Base-by-base conservation (phyloP, 108 stramenopile species). In the Cyclotella atomus region DNA sequence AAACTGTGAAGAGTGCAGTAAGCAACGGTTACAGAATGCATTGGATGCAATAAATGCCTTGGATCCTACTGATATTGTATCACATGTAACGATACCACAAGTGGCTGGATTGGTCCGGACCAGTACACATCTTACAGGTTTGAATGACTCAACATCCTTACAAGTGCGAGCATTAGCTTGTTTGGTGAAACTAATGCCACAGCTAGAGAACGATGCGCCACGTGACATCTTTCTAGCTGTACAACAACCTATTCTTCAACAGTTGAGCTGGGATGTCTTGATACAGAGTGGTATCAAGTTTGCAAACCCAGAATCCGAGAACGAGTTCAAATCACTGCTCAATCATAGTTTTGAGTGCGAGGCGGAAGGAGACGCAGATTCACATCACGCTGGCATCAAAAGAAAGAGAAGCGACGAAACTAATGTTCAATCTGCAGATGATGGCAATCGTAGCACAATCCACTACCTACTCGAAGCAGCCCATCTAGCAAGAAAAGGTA, bases 211-310 rank as follows among this genome's bases (percentile, higher is more conserved):
- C n/a, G 10, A 33, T 25, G 30, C 21, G 36, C 77, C 71, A 35
- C 38, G 30, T 30, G 77, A 78, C 46, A 60, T 78, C 5, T 73
- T 78, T 35, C 25, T 67, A 20, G 44, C 72, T 3, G 64, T 73
- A 19, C 77, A 78, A 10, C 50, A 41, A 33, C 71, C 77, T 0
- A n/a, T 75, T 21, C 72, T 78, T 1, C 71, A 67, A 38, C 41
- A 36, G 14, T 25, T 78, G 53, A 16, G 65, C n/a, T 41, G 77
- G 64, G 19, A 52, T 49, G 70, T 29, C 23, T 63, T 62, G 7
- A 24, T 63, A n/a, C 19, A 62, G 30, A 68, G 68, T 34, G 75
- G 70, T n/a, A n/a, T 41, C 12, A 12, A 12, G 38, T 41, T 41
- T 41, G n/a, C n/a, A n/a, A n/a, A n/a, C n/a, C n/a, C n/a, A n/a